phyloP scores from a whole-genome alignment of 1,139 yeast species.

The Blastobotrys arbuscula region DNA sequence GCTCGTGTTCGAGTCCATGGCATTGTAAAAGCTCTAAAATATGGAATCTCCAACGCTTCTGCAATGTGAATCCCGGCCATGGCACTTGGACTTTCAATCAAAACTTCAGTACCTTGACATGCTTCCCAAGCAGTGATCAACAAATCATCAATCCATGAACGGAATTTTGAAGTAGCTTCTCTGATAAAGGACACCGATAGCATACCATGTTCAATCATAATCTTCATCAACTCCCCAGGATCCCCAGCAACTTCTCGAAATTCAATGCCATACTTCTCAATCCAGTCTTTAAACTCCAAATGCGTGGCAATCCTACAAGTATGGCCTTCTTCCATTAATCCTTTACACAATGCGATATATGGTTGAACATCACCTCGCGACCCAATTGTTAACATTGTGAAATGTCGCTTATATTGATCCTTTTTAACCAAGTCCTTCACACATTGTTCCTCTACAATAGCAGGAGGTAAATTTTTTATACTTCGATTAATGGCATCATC shows the following conservation, averaged over 20 bases:
- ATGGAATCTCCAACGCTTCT: conserved; percentile 83
- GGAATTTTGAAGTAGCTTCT: conserved; percentile 75
- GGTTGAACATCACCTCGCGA: conserved; percentile 97
- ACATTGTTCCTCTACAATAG: conserved; percentile 4
- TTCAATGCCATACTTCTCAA: conserved; percentile 56
- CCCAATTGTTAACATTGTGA: conserved; percentile 81
- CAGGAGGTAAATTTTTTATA: conserved; percentile 14
- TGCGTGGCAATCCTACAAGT: conserved; percentile 81
- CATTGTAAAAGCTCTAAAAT: conserved; percentile 94
- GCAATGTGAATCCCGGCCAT: conserved; percentile 96
- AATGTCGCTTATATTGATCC: conserved; percentile 40
- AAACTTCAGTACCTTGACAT: conserved; percentile 74
- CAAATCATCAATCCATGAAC: conserved; percentile 74
- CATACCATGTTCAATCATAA: conserved; percentile 88
- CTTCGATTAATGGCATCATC: conserved; percentile 26
- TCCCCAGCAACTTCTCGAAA: conserved; percentile 83
- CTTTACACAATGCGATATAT: conserved; percentile 82
- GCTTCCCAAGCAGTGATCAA: conserved; percentile 74
- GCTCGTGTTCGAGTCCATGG: conserved; percentile 97
- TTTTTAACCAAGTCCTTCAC: conserved; percentile 11
- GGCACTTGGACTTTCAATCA: conserved; percentile 91
- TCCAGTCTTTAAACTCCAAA: conserved; percentile 71
- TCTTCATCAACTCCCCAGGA: conserved; percentile 85
- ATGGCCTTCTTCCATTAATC: conserved; percentile 75
- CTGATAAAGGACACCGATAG: conserved; percentile 76